phyloP scores from a whole-genome alignment of 1,139 yeast genomes.

The Diutina neorugosa region DNA sequence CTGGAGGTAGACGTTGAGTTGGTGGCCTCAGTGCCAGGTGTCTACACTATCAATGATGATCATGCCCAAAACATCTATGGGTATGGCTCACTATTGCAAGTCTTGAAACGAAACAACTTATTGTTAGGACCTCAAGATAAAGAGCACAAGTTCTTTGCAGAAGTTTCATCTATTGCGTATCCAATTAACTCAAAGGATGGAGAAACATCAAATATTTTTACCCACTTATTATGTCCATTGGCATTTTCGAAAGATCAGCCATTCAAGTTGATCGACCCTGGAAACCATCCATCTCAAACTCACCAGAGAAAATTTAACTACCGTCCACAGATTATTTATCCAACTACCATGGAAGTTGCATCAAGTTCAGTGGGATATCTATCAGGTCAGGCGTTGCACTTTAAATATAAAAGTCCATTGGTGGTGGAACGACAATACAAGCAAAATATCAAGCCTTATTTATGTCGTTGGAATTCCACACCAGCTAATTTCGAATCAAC shows the following conservation, averaged over 20 bases:
- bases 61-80: neutral
- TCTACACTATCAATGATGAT: neutral
- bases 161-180: slow-evolving; percentile 49
- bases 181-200: slow-evolving; percentile 24
- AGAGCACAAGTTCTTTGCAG: slow-evolving; percentile 32
- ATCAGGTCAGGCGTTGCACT: slow-evolving; percentile 48
- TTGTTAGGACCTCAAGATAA: slow-evolving; percentile 10
- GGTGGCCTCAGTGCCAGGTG: neutral
- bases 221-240: slow-evolving; percentile 43
- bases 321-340: slow-evolving; percentile 39
- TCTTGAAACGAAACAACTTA: slow-evolving; percentile 22
- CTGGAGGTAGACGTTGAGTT: neutral
- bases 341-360: slow-evolving; percentile 39
- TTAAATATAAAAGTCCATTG: slow-evolving; percentile 19
- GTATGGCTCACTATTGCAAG: slow-evolving; percentile 20
- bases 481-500: slow-evolving; percentile 8
- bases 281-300: slow-evolving; percentile 12
- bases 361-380: slow-evolving; percentile 29
- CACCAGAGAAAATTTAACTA: slow-evolving; percentile 22
- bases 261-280: slow-evolving; percentile 15
- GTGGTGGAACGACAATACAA: slow-evolving; percentile 16
- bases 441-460: slow-evolving; percentile 24
- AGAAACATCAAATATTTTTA: slow-evolving; percentile 33
- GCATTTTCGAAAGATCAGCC: slow-evolving; percentile 12
- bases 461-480: slow-evolving; percentile 19